These are phyloP conservation scores for Penicillium ochrochloron DNA, from an alignment of 495 filamentous ascomycete genomes.

Conservation along the genomic window DNA sequence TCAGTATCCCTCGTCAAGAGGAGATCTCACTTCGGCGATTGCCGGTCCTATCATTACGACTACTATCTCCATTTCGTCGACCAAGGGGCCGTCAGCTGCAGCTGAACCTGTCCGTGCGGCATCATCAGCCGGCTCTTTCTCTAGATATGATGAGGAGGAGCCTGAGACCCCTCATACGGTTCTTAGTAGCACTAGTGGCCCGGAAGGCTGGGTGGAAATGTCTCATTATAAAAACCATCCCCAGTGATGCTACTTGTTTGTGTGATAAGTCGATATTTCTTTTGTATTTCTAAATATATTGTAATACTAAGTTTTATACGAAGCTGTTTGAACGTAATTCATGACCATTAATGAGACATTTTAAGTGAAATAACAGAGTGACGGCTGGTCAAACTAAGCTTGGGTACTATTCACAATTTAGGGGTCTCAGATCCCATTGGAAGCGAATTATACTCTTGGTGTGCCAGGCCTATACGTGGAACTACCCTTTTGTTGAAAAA, in stretches of 20 bases:
- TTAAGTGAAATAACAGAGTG: no score
- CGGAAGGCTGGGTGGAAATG: conserved; percentile 29
- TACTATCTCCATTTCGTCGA: conserved; percentile 24
- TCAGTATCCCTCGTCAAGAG: conserved; percentile 11
- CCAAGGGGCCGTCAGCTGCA: conserved; percentile 7
- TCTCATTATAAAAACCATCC: conserved; percentile 20
- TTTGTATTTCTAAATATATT: not conserved
- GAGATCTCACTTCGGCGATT: conserved; percentile 1
- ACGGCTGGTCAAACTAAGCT: not conserved
- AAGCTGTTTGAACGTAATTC: not conserved
- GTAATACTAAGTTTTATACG: not conserved
- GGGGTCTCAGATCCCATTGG: not conserved
- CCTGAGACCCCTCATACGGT: conserved; percentile 21
- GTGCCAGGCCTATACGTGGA: not conserved
- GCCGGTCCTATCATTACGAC: conserved; percentile 20
- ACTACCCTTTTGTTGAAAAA: not conserved
- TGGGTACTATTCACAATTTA: not conserved
- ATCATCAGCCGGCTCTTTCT: conserved; percentile 15
- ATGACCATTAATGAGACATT: not conserved
- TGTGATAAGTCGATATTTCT: not conserved
- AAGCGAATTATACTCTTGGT: not conserved
- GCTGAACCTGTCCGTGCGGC: conserved; percentile 9
- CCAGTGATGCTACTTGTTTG: not conserved
- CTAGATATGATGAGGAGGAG: conserved; percentile 16
- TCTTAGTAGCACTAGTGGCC: conserved; percentile 13